These are phyloP conservation scores for Elongisporangium undulatum DNA, from an alignment of 352 stramenopile species.

Conservation along the genomic window DNA sequence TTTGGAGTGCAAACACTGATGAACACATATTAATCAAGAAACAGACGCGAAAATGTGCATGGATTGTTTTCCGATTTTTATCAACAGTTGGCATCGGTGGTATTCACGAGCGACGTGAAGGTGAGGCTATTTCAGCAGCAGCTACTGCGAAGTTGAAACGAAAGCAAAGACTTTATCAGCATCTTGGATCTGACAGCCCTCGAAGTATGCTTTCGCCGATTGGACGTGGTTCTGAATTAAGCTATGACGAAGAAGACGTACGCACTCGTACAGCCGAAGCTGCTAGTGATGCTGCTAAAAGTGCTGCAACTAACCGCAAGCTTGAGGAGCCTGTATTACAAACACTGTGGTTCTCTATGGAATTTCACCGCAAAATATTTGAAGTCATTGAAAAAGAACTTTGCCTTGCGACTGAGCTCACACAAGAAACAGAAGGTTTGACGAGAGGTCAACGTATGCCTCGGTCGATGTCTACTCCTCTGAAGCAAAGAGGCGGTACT, in stretches of 20 bases:
- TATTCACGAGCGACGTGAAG: constrained; percentile 63
- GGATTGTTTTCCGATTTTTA: constrained; percentile 82
- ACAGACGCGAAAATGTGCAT: constrained; percentile 62
- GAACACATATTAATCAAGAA: constrained; percentile 69
- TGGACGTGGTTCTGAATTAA: constrained; percentile 16
- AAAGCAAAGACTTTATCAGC: constrained; percentile 56
- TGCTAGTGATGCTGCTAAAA: constrained; percentile 77
- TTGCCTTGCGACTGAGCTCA: constrained; percentile 56
- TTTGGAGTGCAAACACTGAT: constrained; percentile 53
- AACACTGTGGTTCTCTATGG: constrained; percentile 84
- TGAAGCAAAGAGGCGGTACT: constrained; percentile 47
- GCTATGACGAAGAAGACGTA: constrained; percentile 49
- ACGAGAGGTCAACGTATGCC: constrained; percentile 78
- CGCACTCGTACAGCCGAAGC: constrained; percentile 57
- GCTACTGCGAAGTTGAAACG: constrained; percentile 67
- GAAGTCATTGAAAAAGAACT: constrained; percentile 83
- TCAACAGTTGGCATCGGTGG: constrained; percentile 66
- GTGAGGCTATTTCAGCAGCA: constrained; percentile 60
- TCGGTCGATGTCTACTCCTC: constrained; percentile 73
- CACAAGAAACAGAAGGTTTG: constrained; percentile 69
- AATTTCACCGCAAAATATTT: constrained; percentile 85
- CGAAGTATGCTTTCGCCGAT: constrained; percentile 14
- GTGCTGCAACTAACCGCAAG: constrained; percentile 61
- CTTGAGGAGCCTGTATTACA: constrained; percentile 73
- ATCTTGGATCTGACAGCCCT: constrained; percentile 10